A percentile compares a stretch with the other conserved stretches of the same genome.
Conservation (phyloP, 805 yeast genomes). For the Kluyveromyces starmeri region DNA sequence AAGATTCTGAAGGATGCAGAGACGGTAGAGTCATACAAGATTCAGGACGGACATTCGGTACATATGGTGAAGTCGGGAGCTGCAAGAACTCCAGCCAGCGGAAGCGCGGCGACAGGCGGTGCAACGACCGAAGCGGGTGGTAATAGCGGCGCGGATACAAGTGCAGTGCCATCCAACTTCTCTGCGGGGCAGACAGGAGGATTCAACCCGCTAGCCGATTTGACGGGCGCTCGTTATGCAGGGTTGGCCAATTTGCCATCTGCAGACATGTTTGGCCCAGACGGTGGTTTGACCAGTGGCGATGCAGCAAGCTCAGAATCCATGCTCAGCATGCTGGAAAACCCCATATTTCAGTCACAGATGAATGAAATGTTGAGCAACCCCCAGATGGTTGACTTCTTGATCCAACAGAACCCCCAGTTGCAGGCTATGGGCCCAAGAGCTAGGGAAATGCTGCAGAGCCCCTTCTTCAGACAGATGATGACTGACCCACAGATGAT, state of each 20-base stretch:
- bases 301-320: slow-evolving; percentile 68
- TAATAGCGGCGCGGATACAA: slow-evolving; percentile 18
- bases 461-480: slow-evolving; percentile 74
- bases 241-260: slow-evolving; percentile 81
- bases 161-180: slow-evolving; percentile 60
- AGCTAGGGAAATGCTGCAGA: slow-evolving; percentile 75
- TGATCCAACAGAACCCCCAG: slow-evolving; percentile 79
- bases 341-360: slow-evolving; percentile 73
- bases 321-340: slow-evolving; percentile 62
- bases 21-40: slow-evolving; percentile 63
- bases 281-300: slow-evolving; percentile 62
- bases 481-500: slow-evolving; percentile 76
- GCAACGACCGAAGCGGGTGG: slow-evolving; percentile 18
- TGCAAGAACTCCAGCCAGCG: slow-evolving; percentile 20
- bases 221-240: slow-evolving; percentile 94
- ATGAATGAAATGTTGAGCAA: slow-evolving; percentile 76
- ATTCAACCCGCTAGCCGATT: slow-evolving; percentile 81
- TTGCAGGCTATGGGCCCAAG: slow-evolving; percentile 83
- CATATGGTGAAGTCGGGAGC: slow-evolving; percentile 83
- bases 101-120: slow-evolving; percentile 19
- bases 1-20: slow-evolving; percentile 83
- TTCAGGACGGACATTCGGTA: slow-evolving; percentile 77
- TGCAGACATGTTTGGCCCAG: slow-evolving; percentile 86
- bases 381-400: slow-evolving; percentile 78
- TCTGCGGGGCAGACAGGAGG: slow-evolving; percentile 78